These are phyloP conservation scores for Leptomonas seymouri DNA, from an alignment of 208 protist species.

Conservation along the genomic window DNA sequence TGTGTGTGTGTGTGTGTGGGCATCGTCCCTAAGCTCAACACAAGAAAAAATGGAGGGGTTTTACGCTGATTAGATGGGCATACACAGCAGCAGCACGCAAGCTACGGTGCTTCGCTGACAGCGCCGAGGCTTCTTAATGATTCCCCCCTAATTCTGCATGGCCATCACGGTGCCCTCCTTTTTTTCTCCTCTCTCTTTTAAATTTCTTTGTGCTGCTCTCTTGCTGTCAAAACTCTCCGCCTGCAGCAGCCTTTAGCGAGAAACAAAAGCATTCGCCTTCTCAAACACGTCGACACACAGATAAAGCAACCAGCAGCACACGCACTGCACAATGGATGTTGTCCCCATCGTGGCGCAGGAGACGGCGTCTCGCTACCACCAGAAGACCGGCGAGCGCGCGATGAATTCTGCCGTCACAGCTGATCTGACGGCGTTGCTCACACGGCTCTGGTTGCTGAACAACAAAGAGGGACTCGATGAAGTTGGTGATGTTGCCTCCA, in stretches of 20 bases:
- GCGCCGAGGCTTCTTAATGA: too few species aligned
- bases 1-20: too few species aligned
- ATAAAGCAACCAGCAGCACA: neutral
- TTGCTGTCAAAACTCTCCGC: too few species aligned
- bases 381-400: constrained; percentile 26
- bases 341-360: constrained; percentile 70
- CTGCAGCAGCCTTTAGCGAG: neutral
- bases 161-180: too few species aligned
- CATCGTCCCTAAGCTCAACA: too few species aligned
- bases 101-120: too few species aligned
- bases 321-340: constrained; percentile 64
- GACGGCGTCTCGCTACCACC: constrained; percentile 62
- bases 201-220: neutral
- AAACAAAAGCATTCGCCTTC: neutral
- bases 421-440: constrained; percentile 71
- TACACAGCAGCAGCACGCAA: too few species aligned
- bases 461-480: constrained; percentile 45
- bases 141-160: too few species aligned
- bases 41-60: too few species aligned
- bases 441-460: constrained; percentile 66
- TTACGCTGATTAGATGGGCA: too few species aligned
- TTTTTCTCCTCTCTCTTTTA: neutral
- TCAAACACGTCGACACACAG: neutral
- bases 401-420: constrained; percentile 48
- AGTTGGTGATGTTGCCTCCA: constrained; percentile 63